Evolutionary conservation across 1,139 yeast genomes (phyloP), one percentile per base, ranked within the genome.

Genomic region (Candida buenavistaensis): DNA sequence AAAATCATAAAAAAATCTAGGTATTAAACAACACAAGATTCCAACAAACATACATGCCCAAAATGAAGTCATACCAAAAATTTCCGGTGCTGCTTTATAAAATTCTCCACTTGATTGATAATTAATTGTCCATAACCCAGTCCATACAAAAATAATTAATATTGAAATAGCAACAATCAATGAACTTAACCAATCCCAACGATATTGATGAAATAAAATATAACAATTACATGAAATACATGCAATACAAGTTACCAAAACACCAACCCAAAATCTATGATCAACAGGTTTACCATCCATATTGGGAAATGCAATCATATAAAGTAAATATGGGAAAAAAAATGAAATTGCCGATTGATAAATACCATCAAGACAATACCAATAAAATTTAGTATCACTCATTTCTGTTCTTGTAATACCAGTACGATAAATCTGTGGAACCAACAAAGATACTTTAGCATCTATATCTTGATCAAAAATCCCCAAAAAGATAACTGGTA

Each of bases 171-270:
- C 63, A 39, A 79, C 76, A 51, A 87, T 72, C 36, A 85, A 54
- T 13, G 72, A 49, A 4, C 90, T 78, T 37, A 88, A 64, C 95
- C 95, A 88, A 62, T 92, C 98, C 98, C 98, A 92, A 54, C 95
- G 75, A 55, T 80, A 80, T 60, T 88, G 95, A 55, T 89, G 95
- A 47, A 84, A 60, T 51, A 88, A 54, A 34, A 92, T 81, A 63
- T 84, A 90, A 10, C 79, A 48, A 57, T 92, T 87, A 62, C 96
- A 88, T 8, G 95, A 68, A 38, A 84, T 67, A 42, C 86, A 87
- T 3, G 95, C 76, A 47, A 90, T 83, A 20, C 86, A 72, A 5
- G 94, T 84, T 26, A 86, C 95, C 36, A 78, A 70, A 8, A 84
- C 69, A 55, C 97, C 98, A 51, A 89, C 76, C 75, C 84, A 82